Evolutionary conservation across 169 alveolate genomes (phyloP).

Genomic region (Cryptosporidium viatorum): DNA sequence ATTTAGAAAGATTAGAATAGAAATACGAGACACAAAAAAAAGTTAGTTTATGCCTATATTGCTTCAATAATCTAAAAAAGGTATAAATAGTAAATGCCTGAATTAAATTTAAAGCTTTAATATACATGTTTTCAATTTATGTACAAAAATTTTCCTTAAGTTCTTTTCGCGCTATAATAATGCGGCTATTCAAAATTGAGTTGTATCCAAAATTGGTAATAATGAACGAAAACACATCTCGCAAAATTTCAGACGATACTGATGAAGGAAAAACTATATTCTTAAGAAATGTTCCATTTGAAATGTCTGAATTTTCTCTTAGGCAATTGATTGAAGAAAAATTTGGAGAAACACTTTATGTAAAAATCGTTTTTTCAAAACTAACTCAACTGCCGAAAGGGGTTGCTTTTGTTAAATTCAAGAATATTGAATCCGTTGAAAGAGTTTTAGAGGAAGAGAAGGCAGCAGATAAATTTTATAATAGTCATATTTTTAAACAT

Average conservation of each 20-base stretch:
- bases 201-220: neutral
- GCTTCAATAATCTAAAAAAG: neutral
- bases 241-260: neutral
- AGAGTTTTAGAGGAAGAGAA: constrained; percentile 19
- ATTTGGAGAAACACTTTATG: constrained; percentile 54
- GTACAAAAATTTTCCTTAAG: neutral
- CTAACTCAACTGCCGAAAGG: constrained; percentile 60
- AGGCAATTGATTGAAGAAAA: constrained; percentile 20
- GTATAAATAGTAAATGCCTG: neutral
- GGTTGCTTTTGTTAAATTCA: constrained; percentile 65
- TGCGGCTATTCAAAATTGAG: neutral
- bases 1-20: constrained; percentile 1
- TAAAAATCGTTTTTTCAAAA: constrained; percentile 37
- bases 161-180: neutral
- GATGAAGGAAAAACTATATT: constrained; percentile 59
- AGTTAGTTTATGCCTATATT: neutral
- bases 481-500: constrained; percentile 5
- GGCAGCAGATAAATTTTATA: constrained; percentile 24
- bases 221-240: neutral
- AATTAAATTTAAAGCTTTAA: neutral
- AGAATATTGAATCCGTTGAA: constrained; percentile 37
- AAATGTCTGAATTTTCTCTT: constrained; percentile 36
- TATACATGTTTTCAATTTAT: neutral
- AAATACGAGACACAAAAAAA: constrained; percentile 1
- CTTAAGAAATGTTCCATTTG: constrained; percentile 70